Conservation (phyloP, 331 rosid species). For the Arachis monticola region DNA sequence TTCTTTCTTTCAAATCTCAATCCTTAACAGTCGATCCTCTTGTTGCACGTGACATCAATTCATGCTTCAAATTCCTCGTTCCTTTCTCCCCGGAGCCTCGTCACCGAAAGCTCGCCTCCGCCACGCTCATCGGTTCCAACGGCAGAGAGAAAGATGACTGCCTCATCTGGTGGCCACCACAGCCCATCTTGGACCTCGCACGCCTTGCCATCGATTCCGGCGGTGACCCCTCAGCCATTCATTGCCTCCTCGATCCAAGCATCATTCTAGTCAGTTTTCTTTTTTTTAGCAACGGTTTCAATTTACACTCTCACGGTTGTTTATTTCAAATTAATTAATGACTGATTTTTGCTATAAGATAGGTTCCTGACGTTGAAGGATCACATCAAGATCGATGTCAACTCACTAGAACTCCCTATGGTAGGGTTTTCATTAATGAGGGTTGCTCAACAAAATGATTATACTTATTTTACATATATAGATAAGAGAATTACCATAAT, state of each 20-base stretch:
- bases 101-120: conserved; percentile 47
- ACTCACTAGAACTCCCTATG: conserved; percentile 91
- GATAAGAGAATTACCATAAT: too few relatives aligned
- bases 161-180: conserved; percentile 87
- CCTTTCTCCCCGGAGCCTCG: conserved; percentile 57
- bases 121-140: conserved; percentile 23
- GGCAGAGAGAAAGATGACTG: conserved; percentile 49
- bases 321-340: not conserved
- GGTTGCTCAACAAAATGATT: conserved; percentile 39
- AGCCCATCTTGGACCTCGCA: conserved; percentile 76
- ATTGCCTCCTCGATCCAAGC: conserved; percentile 72
- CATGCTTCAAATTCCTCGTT: conserved; percentile 83
- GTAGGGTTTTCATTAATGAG: conserved; percentile 77
- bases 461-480: too few relatives aligned
- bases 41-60: conserved; percentile 59
- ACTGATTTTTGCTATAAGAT: conserved; percentile 15
- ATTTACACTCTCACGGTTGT: not conserved
- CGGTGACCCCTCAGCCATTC: conserved; percentile 82
- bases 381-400: conserved; percentile 55
- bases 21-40: conserved; percentile 56
- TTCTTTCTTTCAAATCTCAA: conserved; percentile 56
- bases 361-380: conserved; percentile 87
- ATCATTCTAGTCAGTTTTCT: conserved; percentile 59
- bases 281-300: not conserved
- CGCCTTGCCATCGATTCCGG: conserved; percentile 87